Evolutionary conservation across 495 filamentous ascomycete genomes (phyloP).

Genomic region (Annulohypoxylon nitens): DNA sequence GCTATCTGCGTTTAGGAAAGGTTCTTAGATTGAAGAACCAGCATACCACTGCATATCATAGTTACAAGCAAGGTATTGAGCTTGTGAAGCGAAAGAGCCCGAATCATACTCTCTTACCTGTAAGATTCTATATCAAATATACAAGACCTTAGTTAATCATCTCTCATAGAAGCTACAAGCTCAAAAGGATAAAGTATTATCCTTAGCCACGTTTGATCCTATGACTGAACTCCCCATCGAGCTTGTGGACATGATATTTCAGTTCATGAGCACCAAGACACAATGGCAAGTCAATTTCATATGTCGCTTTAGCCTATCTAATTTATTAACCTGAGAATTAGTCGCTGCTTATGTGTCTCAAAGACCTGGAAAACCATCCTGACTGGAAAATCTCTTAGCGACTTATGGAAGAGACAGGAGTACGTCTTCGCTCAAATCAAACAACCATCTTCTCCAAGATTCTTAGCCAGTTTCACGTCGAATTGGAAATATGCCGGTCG

Average conservation of each 20-base stretch:
- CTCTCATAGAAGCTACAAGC: constrained; percentile 20
- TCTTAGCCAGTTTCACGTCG: constrained; percentile 3
- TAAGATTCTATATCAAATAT: constrained; percentile 19
- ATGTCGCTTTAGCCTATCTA: neutral
- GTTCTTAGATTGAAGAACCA: constrained; percentile 29
- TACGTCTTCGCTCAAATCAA: constrained; percentile 11
- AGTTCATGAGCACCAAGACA: constrained; percentile 62
- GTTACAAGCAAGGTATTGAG: constrained; percentile 47
- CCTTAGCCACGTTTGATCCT: constrained; percentile 55
- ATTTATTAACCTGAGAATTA: constrained; percentile 16
- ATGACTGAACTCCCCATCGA: constrained; percentile 64
- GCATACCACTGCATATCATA: constrained; percentile 31
- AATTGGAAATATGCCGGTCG: constrained; percentile 35
- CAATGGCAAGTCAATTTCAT: constrained; percentile 59
- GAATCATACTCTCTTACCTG: constrained; percentile 33
- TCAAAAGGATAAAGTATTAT: constrained; percentile 37
- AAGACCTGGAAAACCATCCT: constrained; percentile 40
- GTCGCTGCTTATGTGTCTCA: constrained; percentile 46
- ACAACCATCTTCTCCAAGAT: neutral
- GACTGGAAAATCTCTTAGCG: constrained; percentile 19
- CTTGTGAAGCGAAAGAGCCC: constrained; percentile 44
- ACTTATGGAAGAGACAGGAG: constrained; percentile 39
- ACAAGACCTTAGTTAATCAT: constrained; percentile 8
- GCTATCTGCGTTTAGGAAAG: constrained; percentile 40
- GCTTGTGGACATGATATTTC: constrained; percentile 60